Evolutionary conservation across 441 rosid genomes (phyloP).

Genomic region (Aleurites moluccanus): DNA sequence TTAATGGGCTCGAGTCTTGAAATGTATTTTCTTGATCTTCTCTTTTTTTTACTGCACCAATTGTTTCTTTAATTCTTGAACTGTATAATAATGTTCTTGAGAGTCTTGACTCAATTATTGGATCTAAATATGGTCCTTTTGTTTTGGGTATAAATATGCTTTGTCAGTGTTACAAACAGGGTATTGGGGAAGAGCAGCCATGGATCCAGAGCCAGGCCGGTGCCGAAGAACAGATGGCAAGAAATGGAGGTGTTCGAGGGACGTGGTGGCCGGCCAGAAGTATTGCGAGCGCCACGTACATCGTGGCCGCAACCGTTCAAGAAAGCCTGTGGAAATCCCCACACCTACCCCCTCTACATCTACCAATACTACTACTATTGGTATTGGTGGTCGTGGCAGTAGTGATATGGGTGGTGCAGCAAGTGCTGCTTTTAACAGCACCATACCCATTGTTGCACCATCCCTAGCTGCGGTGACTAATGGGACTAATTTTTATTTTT

Average conservation of each 20-base stretch:
- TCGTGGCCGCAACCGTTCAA: conserved; percentile 99
- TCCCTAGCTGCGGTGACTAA: conserved; percentile 33
- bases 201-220: conserved; percentile 97
- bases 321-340: conserved; percentile 99
- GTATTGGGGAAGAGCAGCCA: conserved; percentile 74
- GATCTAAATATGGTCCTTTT: background rate
- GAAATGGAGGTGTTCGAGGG: conserved; percentile 98
- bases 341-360: conserved; percentile 34
- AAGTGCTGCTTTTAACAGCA: conserved; percentile 24
- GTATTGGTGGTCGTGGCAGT: conserved; percentile 8
- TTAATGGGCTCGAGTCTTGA: too few species aligned
- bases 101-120: too few species aligned
- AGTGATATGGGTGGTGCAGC: conserved; percentile 19
- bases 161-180: conserved; percentile 54
- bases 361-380: conserved; percentile 20
- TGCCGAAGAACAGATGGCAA: conserved; percentile 97
- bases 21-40: too few species aligned
- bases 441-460: conserved; percentile 16
- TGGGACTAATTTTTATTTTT: conserved; percentile 43
- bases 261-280: conserved; percentile 83
- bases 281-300: conserved; percentile 99
- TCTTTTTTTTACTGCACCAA: too few species aligned
- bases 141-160: background rate
- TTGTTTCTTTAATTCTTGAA: too few species aligned
- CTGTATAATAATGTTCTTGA: too few species aligned